A percentile compares a stretch with the other conserved stretches of the same genome.
phyloP scores from a whole-genome alignment of 2,329 filamentous ascomycete species.

The Pseudogymnoascus sp. region DNA sequence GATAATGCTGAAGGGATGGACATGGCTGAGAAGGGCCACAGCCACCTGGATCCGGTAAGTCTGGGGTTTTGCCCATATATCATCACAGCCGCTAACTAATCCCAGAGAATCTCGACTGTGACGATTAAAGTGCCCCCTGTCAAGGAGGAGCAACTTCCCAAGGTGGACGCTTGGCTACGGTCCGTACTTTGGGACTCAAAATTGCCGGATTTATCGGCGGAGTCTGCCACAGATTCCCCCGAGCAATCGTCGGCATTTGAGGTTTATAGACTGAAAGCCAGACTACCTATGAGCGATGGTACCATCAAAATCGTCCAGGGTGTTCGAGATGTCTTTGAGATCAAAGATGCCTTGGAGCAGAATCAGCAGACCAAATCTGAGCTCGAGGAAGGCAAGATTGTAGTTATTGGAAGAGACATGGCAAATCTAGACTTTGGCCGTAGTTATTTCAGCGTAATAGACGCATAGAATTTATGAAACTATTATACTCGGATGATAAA shows the following conservation, averaged over 20 bases:
- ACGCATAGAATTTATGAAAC: background rate
- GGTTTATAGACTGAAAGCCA: conserved; percentile 82
- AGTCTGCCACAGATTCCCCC: conserved; percentile 27
- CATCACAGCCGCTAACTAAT: conserved; percentile 10
- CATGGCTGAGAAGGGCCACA: conserved; percentile 70
- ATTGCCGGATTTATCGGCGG: conserved; percentile 38
- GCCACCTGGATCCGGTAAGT: conserved; percentile 77
- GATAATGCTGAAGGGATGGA: conserved; percentile 66
- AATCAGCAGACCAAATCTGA: conserved; percentile 13
- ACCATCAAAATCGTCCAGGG: conserved; percentile 75
- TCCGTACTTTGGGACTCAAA: conserved; percentile 74
- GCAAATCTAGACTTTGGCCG: conserved; percentile 43
- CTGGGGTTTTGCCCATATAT: background rate
- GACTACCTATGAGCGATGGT: conserved; percentile 59
- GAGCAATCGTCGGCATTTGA: conserved; percentile 49
- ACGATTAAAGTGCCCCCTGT: conserved; percentile 62
- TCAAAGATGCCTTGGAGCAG: conserved; percentile 55
- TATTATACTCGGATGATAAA: background rate
- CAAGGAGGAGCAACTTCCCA: conserved; percentile 46
- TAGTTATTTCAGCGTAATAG: conserved; percentile 28
- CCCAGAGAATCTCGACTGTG: conserved; percentile 74
- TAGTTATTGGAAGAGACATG: conserved; percentile 55
- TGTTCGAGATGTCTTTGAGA: conserved; percentile 88
- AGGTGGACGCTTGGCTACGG: conserved; percentile 74
- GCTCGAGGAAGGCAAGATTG: conserved; percentile 46